Evolutionary conservation across 805 yeast species (phyloP), one percentile per base, ranked within the genome.

Genomic region (Saccharomycopsis sp.): DNA sequence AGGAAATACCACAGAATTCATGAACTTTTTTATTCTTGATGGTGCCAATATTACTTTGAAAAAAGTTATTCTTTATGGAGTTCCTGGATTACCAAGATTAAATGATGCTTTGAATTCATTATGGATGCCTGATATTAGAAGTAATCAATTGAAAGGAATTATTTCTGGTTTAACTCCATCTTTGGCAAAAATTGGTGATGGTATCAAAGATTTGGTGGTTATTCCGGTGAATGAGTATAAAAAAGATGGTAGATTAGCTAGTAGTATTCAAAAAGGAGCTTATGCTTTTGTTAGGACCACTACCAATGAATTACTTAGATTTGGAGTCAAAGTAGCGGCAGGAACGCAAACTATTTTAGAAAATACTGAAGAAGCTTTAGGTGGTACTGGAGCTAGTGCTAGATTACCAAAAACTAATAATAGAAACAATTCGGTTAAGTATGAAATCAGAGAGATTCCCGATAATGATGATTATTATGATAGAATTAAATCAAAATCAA

Each of bases 51-150:
- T 92, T 54, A 65, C 69, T 0, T 61, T 92, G 46, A 72, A 74
- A 44, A 69, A 72, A 14, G 70, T 78, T 1, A 69, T 70, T 1
- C 53, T 88, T 3, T 76, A 81, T 59, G 98, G 97, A 0, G 59
- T 86, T 0, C 64, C 76, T 14, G 96, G 97, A 0, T 73, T 81
- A 50, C 70, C 78, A 1, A 69, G 71, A 26, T 54, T 92, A 12
- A 70, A 74, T 5, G 52, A 54, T 12, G 55, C 68, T 13, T 63
- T 92, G 30, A 76, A 76, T 42, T 73, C 69, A n/a, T 63, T 72
- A 5, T 92, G 96, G 95, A 72, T 79, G 54, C 96, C 96, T 0
- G 94, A 87, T 56, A 83, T 89, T 44, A 76, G 77, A 32, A 67
- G 72, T n/a, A 79, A 78, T 25, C 97, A 89, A 59, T 58, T 92